Evolutionary conservation across 2,329 filamentous ascomycete genomes (phyloP).

Genomic region (Curvularia eragrostidis): DNA sequence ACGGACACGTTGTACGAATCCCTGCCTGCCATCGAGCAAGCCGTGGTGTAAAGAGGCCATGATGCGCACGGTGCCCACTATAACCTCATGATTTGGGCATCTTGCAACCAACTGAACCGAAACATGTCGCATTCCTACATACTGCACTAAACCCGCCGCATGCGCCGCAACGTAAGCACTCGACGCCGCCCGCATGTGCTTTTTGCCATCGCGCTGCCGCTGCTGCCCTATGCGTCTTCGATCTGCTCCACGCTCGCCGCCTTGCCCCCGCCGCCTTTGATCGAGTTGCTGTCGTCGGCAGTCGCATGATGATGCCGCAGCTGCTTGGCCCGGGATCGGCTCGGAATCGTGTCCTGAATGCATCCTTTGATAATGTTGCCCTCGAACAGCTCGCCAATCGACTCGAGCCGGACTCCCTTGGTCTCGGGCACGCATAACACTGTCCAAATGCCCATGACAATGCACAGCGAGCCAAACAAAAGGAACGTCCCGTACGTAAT

Average conservation of each 20-base stretch:
- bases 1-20: conserved; percentile 27
- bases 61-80: conserved; percentile 1
- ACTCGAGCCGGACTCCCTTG: conserved; percentile 53
- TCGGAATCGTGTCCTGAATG: conserved; percentile 49
- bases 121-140: not conserved
- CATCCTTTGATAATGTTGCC: conserved; percentile 52
- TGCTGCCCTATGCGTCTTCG: conserved; percentile 32
- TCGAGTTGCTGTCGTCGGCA: conserved; percentile 36
- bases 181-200: conserved; percentile 6
- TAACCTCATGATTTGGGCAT: conserved; percentile 8
- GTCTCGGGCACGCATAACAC: conserved; percentile 55
- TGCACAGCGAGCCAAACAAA: conserved; percentile 52
- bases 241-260: conserved; percentile 38
- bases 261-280: conserved; percentile 26
- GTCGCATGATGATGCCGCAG: conserved; percentile 42
- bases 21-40: conserved; percentile 1
- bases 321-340: conserved; percentile 46
- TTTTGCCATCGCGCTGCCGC: conserved; percentile 14
- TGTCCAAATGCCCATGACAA: conserved; percentile 53
- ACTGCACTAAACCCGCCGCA: conserved; percentile 11
- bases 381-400: conserved; percentile 52
- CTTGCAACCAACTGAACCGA: not conserved
- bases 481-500: conserved; percentile 56
- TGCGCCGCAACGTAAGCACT: conserved; percentile 16
- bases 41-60: not conserved